Conservation (phyloP, 1,284 basidiomycete species). For the Cutaneotrichosporon sp. region DNA sequence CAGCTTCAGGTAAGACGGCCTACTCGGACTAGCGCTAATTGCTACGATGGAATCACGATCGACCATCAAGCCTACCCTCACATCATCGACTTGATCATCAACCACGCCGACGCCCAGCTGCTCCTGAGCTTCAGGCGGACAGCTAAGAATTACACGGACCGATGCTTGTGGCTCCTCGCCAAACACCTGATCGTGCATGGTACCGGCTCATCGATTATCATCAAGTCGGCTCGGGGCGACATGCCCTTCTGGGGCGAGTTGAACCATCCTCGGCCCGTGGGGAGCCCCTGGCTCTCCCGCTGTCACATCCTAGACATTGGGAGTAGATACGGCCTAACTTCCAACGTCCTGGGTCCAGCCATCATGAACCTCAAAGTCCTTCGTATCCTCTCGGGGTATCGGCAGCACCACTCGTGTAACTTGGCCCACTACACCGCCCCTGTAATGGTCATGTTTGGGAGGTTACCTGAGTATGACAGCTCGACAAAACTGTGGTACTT, state of each 20-base stretch:
- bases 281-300: not conserved
- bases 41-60: too few species aligned
- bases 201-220: not conserved
- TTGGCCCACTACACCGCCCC: not conserved
- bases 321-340: not conserved
- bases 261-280: not conserved
- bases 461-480: not conserved
- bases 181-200: not conserved
- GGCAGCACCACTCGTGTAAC: not conserved
- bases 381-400: not conserved
- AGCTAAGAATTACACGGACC: not conserved
- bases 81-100: not conserved
- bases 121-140: not conserved
- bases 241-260: not conserved
- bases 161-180: not conserved
- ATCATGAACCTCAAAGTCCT: not conserved
- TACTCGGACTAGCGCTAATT: too few species aligned
- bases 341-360: not conserved
- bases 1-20: too few species aligned
- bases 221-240: not conserved
- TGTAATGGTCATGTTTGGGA: not conserved
- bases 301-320: not conserved
- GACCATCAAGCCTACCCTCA: constrained; percentile 11
- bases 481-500: not conserved
- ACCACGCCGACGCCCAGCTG: not conserved